These are phyloP conservation scores for Entrophospora sp. DNA, from an alignment of 192 early-diverging fungal species.

Conservation along the genomic window DNA sequence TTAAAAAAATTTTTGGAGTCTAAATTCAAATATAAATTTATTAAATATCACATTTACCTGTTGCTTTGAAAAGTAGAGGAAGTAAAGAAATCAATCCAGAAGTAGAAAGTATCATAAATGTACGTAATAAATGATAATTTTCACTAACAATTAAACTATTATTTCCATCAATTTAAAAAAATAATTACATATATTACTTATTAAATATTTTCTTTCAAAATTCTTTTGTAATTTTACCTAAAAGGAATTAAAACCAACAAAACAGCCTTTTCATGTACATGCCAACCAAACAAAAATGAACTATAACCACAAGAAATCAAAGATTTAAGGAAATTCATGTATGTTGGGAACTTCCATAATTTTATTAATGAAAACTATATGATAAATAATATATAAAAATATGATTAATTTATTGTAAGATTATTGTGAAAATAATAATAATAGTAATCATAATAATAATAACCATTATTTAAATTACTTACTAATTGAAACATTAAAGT, in stretches of 20 bases:
- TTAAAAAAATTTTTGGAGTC: not conserved
- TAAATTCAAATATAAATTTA: not conserved
- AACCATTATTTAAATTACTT: too few species aligned
- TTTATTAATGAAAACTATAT: slow-evolving; percentile 39
- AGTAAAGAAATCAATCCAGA: slow-evolving; percentile 59
- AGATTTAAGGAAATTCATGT: slow-evolving; percentile 55
- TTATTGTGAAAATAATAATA: too few species aligned
- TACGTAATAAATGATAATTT: slow-evolving; percentile 39
- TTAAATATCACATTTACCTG: slow-evolving; percentile 39
- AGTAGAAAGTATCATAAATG: slow-evolving; percentile 52
- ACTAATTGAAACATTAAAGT: slow-evolving; percentile 67
- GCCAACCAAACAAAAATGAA: slow-evolving; percentile 94
- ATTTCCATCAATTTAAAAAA: slow-evolving; percentile 6
- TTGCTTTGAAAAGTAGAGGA: slow-evolving; percentile 57
- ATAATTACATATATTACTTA: not conserved
- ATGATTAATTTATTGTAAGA: not conserved
- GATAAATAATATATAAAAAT: not conserved
- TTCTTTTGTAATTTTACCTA: slow-evolving; percentile 28
- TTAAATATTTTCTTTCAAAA: not conserved
- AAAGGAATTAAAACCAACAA: slow-evolving; percentile 67
- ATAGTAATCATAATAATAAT: slow-evolving; percentile 13
- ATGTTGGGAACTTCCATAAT: slow-evolving; percentile 47
- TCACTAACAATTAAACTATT: slow-evolving; percentile 41
- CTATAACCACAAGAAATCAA: slow-evolving; percentile 75
- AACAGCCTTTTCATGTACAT: slow-evolving; percentile 97